These are phyloP conservation scores for Paragyromitra xinjiangensis DNA, from an alignment of 495 filamentous ascomycete species.

Conservation along the genomic window DNA sequence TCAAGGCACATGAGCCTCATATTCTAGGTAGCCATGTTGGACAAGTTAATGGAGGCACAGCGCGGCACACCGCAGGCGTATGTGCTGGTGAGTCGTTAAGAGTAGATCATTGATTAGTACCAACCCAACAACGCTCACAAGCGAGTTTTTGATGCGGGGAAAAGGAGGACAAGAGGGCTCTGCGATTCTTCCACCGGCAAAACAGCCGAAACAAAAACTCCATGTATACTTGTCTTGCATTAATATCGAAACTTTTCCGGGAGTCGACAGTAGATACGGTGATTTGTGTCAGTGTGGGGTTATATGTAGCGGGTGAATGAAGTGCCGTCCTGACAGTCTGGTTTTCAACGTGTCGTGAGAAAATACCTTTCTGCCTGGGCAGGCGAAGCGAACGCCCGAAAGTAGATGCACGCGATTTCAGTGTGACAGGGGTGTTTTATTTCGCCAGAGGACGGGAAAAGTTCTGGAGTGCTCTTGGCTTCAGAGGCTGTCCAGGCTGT, in stretches of 20 bases:
- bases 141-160: constrained; percentile 38
- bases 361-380: constrained; percentile 8
- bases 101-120: constrained; percentile 19
- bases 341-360: constrained; percentile 27
- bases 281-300: constrained; percentile 16
- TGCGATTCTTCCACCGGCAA: constrained; percentile 15
- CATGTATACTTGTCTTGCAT: constrained; percentile 15
- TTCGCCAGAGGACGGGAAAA: neutral
- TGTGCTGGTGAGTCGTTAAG: constrained; percentile 13
- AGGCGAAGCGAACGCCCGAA: constrained; percentile 6
- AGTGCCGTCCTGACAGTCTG: constrained; percentile 25
- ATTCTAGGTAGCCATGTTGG: constrained; percentile 12
- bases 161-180: constrained; percentile 1
- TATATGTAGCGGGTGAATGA: constrained; percentile 25
- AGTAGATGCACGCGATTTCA: constrained; percentile 18
- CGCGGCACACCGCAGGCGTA: neutral
- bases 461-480: neutral
- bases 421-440: constrained; percentile 21
- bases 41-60: constrained; percentile 16
- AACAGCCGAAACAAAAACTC: constrained; percentile 6
- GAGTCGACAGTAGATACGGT: constrained; percentile 15
- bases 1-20: constrained; percentile 9
- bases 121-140: constrained; percentile 8
- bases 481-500: neutral
- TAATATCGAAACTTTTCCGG: constrained; percentile 12